Base-by-base conservation (phyloP, 208 protist genomes). In the Strigomonas culicis region DNA sequence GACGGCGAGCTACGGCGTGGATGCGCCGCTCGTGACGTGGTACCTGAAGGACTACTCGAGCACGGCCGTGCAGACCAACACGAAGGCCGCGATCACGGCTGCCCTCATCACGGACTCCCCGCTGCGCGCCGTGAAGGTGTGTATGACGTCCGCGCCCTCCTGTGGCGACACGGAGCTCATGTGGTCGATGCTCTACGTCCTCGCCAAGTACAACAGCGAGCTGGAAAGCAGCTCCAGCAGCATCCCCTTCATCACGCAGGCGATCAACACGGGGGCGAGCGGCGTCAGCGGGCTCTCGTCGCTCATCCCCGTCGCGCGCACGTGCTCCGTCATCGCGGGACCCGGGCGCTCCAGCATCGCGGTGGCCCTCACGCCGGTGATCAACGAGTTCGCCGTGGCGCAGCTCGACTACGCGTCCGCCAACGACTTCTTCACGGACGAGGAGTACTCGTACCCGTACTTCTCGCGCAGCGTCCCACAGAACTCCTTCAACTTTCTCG, bases 381-480 rank as follows among this genome's bases (percentile, higher is more conserved):
- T 95, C 28, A 95, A 93, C 66, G 74, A 91, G 69, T 95, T 87
- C 66, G 32, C 63, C 11, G 74, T 89, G 22, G 66, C 85, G 19
- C 84, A 90, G 72, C 30, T 95, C 7, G 89, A 95, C 58, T 95
- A 90, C 68, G 78, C 70, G 49, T 75, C 80, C 17, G 74, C 84
- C 0, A 88, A 82, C 51, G 71, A 77, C 61, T 73, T 74, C 72
- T 82, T 87, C 72, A 79, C 74, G 52, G 66, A 68, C 63, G 69
- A 82, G 49, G 66, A 70, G 43, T 82, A 80, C 63, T 70, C 64
- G 10, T 88, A 80, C 70, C 89, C 89, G 43, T 90, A 82, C 62
- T 93, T 93, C 60, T 93, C 86, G n/a, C 80, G 89, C 36, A 82
- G 77, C 13, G 68, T 80, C 24, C 82, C 86, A 2, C 24, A 50